Percentiles rank a stretch among this genome's conserved stretches.
Evolutionary conservation across 805 yeast species (phyloP).

Genomic region (Monosporozyma servazzii): DNA sequence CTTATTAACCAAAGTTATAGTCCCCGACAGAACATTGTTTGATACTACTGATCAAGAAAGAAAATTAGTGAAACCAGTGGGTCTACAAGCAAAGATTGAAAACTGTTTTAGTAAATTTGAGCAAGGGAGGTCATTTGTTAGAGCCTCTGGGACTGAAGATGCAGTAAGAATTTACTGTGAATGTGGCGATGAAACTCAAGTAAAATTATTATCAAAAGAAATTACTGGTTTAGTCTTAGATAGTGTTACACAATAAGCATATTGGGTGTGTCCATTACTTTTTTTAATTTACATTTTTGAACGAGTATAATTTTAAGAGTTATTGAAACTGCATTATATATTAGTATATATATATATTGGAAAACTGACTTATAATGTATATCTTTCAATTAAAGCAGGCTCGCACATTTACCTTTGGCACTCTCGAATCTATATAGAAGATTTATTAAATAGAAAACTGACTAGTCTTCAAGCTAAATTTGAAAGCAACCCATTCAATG

Average conservation of each 20-base stretch:
- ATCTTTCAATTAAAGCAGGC: too few relatives aligned
- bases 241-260: not conserved
- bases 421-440: too few relatives aligned
- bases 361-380: too few relatives aligned
- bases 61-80: constrained; percentile 62
- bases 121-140: constrained; percentile 78
- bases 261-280: not conserved
- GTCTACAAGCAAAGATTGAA: constrained; percentile 69
- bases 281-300: not conserved
- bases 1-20: constrained; percentile 68
- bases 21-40: constrained; percentile 70
- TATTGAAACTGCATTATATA: too few relatives aligned
- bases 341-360: too few relatives aligned
- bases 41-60: constrained; percentile 89
- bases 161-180: constrained; percentile 95
- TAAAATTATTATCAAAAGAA: constrained; percentile 36
- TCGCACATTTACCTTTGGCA: too few relatives aligned
- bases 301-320: too few relatives aligned
- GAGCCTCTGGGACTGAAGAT: constrained; percentile 97
- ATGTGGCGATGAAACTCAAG: constrained; percentile 47
- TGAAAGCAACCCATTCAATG: too few relatives aligned
- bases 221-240: constrained; percentile 32
- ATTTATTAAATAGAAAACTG: too few relatives aligned
- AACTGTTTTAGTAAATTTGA: constrained; percentile 43
- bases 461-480: too few relatives aligned